A percentile compares a stretch with the other conserved stretches of the same genome.
Evolutionary conservation across 192 early-diverging fungal species (phyloP).

Genomic region (Mortierella claussenii): DNA sequence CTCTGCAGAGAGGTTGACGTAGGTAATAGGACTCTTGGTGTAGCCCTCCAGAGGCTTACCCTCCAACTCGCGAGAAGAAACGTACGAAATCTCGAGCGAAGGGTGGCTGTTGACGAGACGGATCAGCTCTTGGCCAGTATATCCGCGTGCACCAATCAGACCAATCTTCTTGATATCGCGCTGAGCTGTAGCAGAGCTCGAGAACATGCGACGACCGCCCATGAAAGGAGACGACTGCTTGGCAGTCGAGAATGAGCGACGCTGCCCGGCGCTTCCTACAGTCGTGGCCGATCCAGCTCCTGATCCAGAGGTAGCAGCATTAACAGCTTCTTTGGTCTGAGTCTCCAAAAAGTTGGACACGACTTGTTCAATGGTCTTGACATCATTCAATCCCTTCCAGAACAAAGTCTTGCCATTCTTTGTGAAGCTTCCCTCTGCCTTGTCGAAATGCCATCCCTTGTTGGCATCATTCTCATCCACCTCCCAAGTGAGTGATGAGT

Average conservation of each 20-base stretch:
- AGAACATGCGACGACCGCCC: conserved; percentile 68
- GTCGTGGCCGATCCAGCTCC: too few relatives aligned
- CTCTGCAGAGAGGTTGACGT: conserved; percentile 85
- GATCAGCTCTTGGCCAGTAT: conserved; percentile 96
- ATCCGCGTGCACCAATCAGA: conserved; percentile 97
- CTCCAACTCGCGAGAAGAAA: conserved; percentile 93
- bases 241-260: conserved; percentile 70
- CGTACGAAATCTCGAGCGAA: conserved; percentile 83
- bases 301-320: conserved; percentile 24
- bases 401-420: conserved; percentile 83
- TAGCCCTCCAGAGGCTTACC: conserved; percentile 88
- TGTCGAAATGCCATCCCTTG: conserved; percentile 96
- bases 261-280: conserved; percentile 55
- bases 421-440: conserved; percentile 89
- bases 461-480: conserved; percentile 79
- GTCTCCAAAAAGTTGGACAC: conserved; percentile 65
- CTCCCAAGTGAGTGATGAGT: conserved; percentile 85
- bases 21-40: conserved; percentile 71
- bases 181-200: conserved; percentile 53
- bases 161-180: conserved; percentile 71
- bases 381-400: conserved; percentile 92
- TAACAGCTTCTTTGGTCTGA: conserved; percentile 36
- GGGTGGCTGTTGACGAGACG: conserved; percentile 90
- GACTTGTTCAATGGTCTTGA: conserved; percentile 78
- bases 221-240: conserved; percentile 37